These are phyloP conservation scores for Asterophora parasitica DNA, from an alignment of 768 basidiomycete species.

Conservation along the genomic window DNA sequence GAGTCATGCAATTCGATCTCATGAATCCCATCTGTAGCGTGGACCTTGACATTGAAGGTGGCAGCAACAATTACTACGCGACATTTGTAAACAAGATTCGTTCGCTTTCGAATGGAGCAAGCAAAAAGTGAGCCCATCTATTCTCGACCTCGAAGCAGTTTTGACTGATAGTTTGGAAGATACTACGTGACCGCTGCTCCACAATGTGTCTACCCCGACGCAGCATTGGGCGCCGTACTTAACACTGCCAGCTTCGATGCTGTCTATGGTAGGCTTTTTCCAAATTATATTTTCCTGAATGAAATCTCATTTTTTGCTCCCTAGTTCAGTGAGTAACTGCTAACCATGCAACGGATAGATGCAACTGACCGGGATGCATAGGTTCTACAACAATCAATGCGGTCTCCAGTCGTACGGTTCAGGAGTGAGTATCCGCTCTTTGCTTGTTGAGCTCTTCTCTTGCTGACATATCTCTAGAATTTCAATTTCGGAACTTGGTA, in stretches of 20 bases:
- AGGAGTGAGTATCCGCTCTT: constrained; percentile 21
- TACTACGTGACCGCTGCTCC: constrained; percentile 66
- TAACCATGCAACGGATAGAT: neutral
- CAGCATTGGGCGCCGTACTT: constrained; percentile 52
- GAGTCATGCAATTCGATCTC: too few relatives aligned
- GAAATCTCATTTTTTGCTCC: constrained; percentile 1
- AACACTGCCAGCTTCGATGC: constrained; percentile 65
- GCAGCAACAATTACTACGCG: constrained; percentile 42
- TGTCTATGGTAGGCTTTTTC: constrained; percentile 44
- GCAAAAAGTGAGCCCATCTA: constrained; percentile 41
- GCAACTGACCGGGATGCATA: constrained; percentile 14
- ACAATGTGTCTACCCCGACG: constrained; percentile 69
- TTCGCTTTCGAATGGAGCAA: constrained; percentile 42
- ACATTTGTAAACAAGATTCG: constrained; percentile 55
- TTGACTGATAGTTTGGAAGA: constrained; percentile 23
- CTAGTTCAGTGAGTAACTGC: constrained; percentile 30
- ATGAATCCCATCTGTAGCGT: constrained; percentile 29
- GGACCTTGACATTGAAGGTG: constrained; percentile 77
- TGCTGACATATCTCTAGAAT: constrained; percentile 33
- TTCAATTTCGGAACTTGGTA: constrained; percentile 64
- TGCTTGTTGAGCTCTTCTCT: constrained; percentile 1
- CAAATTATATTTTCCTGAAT: neutral
- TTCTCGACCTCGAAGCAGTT: neutral
- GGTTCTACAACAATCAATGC: constrained; percentile 57
- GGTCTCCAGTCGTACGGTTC: constrained; percentile 43